phyloP scores from a whole-genome alignment of 2,329 filamentous ascomycete genomes.

The Cercospora nicotianae region DNA sequence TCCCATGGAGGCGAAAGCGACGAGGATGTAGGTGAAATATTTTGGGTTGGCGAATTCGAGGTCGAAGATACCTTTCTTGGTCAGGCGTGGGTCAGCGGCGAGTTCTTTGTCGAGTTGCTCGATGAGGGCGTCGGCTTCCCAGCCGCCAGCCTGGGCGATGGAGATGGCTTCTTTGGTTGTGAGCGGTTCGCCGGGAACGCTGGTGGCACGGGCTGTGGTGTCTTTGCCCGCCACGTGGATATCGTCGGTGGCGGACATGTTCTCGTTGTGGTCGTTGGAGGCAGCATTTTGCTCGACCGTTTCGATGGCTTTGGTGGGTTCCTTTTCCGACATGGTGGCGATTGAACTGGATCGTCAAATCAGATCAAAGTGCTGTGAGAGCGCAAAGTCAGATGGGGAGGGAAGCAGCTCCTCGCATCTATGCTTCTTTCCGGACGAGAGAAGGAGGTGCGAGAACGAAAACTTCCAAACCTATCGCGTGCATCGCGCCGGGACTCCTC shows the following conservation, averaged over 20 bases:
- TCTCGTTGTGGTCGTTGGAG: conserved; percentile 22
- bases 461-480: background rate
- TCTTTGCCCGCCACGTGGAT: conserved; percentile 33
- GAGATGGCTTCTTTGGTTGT: conserved; percentile 36
- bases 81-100: conserved; percentile 32
- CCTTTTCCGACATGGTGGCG: conserved; percentile 27
- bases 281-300: conserved; percentile 14
- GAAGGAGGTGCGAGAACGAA: background rate
- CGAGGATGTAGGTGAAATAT: conserved; percentile 67
- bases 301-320: conserved; percentile 23
- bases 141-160: conserved; percentile 39
- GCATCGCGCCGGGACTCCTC: background rate
- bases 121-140: conserved; percentile 49
- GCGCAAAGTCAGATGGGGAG: background rate
- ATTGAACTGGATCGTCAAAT: no score
- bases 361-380: no score
- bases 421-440: background rate
- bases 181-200: conserved; percentile 30
- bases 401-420: background rate
- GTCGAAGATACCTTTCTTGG: conserved; percentile 50
- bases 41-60: conserved; percentile 61
- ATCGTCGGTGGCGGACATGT: conserved; percentile 27
- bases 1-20: conserved; percentile 73
- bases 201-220: conserved; percentile 32
- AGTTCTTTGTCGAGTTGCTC: conserved; percentile 45